Evolutionary conservation across 208 protist genomes (phyloP), one percentile per base, ranked within the genome.

Genomic region (Naegleria fowleri): DNA sequence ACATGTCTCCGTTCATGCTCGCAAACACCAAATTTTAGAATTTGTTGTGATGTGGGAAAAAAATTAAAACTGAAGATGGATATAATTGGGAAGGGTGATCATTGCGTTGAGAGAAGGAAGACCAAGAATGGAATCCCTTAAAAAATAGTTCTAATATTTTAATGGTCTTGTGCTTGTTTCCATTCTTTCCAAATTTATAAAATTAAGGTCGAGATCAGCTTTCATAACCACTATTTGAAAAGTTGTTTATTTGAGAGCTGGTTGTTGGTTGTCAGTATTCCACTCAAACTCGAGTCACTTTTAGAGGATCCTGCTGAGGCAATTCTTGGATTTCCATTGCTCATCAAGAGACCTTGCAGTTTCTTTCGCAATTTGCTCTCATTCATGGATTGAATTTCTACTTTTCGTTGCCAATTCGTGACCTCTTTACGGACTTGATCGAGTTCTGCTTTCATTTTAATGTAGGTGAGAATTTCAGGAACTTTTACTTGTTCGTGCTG

Each of bases 391-490:
- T 33, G 96, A 92, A 98, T 98, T 91, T 98, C 96, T 1, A 98
- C 94, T 93, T 98, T 98, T 36, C 97, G 94, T 83, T 93, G 51
- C 96, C 96, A 98, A 92, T 98, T 97, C 29, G 92, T 92, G 29
- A 96, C 91, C 29, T 97, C 95, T 92, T 97, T 97, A 58, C 85
- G 51, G 9, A 59, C 9, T 36, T n/a, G 0, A 67, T 83, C 58
- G 5, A 97, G 92, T 93, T 98, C 96, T 7, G 96, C 96, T 92
- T 98, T 98, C 90, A 98, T 96, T 36, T 96, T 94, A 51, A 98
- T 96, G 90, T 98, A 98, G 83, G 98, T 95, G 76, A 98, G 95
- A 83, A 98, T 97, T 90, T 98, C 96, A 13, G 97, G 97, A 52
- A 98, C 97, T 84, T 96, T 95, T 5, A 97, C 95, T 15, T 95